Percentiles rank a stretch among this genome's conserved stretches.
Evolutionary conservation across 2,329 filamentous ascomycete species (phyloP).

Genomic region (Tolypocladium guangdongense): DNA sequence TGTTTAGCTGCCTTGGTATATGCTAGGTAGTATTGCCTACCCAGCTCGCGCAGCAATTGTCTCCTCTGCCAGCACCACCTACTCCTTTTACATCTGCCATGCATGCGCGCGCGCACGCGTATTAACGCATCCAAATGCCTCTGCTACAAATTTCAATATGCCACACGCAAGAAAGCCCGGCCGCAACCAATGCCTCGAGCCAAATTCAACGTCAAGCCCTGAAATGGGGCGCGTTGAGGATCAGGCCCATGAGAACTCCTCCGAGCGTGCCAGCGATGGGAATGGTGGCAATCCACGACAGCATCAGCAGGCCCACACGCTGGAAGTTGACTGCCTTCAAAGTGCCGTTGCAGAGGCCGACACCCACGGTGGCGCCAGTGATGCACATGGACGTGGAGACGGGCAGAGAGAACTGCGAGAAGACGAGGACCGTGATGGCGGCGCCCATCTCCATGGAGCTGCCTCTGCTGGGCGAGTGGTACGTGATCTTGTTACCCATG

Average conservation of each 20-base stretch:
- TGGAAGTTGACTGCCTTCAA: constrained; percentile 66
- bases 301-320: constrained; percentile 54
- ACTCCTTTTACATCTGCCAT: too few species aligned
- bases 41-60: too few species aligned
- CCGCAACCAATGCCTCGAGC: neutral
- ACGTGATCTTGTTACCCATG: constrained; percentile 74
- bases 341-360: constrained; percentile 66
- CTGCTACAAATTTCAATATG: neutral
- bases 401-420: constrained; percentile 64
- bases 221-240: constrained; percentile 29
- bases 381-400: constrained; percentile 75
- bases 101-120: too few species aligned
- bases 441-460: constrained; percentile 70
- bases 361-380: constrained; percentile 67
- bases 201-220: neutral
- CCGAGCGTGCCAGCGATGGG: constrained; percentile 30
- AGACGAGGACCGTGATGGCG: constrained; percentile 64
- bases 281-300: constrained; percentile 46
- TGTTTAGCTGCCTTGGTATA: too few species aligned
- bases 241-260: constrained; percentile 27
- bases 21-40: too few species aligned
- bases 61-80: too few species aligned
- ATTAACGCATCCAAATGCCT: neutral
- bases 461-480: constrained; percentile 46
- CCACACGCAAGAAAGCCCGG: neutral